Base-by-base conservation (phyloP, 2,329 filamentous ascomycete species). In the Pezicula neosporulosa region DNA sequence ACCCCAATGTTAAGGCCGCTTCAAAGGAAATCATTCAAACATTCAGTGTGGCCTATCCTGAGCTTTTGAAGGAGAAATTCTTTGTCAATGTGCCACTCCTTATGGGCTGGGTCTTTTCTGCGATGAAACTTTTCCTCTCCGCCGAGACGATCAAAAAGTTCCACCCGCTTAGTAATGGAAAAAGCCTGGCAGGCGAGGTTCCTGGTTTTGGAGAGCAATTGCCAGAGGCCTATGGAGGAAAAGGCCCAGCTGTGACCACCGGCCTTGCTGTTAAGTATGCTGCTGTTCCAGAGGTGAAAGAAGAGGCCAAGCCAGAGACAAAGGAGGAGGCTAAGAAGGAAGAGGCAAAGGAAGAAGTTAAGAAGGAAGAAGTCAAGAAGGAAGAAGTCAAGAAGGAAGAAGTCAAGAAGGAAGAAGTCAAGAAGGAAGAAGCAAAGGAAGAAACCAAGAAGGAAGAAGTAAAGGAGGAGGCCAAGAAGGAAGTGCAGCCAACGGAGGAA, bases 21-120 rank as follows among this genome's bases (percentile, higher is more conserved):
- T 87, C 83, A 57, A 85, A 83, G 64, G 84, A 92, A 72, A 92
- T 89, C 43, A 95, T 97, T 68, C 80, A 87, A 55, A 78, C 88
- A 47, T 90, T 97, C 68, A 82, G 85, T 47, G 84, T 82, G 60
- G 88, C 89, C 59, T 97, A 97, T 72, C 92, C 93, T 0, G 93
- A 97, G 74, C 83, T 96, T 9, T 79, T 97, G 45, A 83, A 83
- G 62, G 83, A 93, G 73, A 97, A 97, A 77, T 97, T 92, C 78
- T 97, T 97, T 67, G 88, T 97, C 72, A 97, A 97, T 64, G 90
- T 97, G 6, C 93, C 93, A 0, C 72, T 85, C 50, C 77, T 97
- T 63, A 97, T 97, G 92, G 89, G 90, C 51, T 97, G 92, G 78
- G 81, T 91, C 66, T 91, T 88, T 68, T 75, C 77, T 18, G 78